These are phyloP conservation scores for Hypsizygus marmoreus DNA, from an alignment of 768 basidiomycete genomes.

Conservation along the genomic window DNA sequence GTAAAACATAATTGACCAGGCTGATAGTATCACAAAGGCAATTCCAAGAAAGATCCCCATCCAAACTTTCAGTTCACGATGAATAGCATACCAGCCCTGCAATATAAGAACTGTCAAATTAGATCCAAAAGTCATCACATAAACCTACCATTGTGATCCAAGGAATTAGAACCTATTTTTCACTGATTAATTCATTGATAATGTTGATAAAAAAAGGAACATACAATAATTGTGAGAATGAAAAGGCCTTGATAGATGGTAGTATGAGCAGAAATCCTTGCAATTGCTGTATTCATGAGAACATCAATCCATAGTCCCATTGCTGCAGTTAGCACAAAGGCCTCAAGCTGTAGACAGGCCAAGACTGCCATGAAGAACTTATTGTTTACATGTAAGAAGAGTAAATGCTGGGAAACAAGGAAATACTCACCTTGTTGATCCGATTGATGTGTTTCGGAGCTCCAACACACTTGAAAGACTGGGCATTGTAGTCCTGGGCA, in stretches of 20 bases:
- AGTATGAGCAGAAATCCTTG: conserved; percentile 40
- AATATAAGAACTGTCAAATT: background rate
- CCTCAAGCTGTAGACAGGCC: conserved; percentile 55
- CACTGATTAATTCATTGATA: background rate
- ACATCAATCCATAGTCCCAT: conserved; percentile 61
- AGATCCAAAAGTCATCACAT: background rate
- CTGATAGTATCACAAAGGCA: conserved; percentile 35
- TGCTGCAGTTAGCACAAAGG: conserved; percentile 50
- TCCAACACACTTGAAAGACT: conserved; percentile 54
- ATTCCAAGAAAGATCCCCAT: conserved; percentile 47
- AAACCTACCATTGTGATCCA: conserved; percentile 52
- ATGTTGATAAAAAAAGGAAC: conserved; percentile 16
- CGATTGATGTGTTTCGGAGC: conserved; percentile 51
- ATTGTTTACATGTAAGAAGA: background rate
- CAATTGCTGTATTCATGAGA: conserved; percentile 48
- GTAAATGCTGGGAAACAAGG: background rate
- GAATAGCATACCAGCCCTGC: conserved; percentile 58
- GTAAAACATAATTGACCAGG: conserved; percentile 49
- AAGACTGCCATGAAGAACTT: conserved; percentile 58
- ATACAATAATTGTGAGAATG: conserved; percentile 45
- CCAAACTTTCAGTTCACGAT: conserved; percentile 41
- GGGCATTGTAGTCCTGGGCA: conserved; percentile 42
- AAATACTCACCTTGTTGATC: conserved; percentile 46
- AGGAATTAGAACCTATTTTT: conserved; percentile 47
- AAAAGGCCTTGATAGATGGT: conserved; percentile 44